These are phyloP conservation scores for Astrothelium subdiscretum DNA, from an alignment of 495 filamentous ascomycete species.

Conservation along the genomic window DNA sequence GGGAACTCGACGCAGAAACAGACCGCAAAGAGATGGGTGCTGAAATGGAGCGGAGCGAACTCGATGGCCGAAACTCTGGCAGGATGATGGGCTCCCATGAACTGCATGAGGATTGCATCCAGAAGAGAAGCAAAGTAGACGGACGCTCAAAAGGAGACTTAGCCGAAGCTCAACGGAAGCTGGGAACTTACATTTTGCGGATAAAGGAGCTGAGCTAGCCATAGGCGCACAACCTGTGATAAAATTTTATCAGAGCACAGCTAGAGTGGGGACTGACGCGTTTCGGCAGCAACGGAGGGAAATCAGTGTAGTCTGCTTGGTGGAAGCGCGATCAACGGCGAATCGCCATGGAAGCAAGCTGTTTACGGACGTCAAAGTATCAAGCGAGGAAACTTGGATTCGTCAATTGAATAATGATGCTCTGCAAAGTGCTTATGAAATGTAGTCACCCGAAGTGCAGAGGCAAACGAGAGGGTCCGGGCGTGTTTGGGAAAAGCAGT, in stretches of 20 bases:
- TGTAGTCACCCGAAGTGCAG: no score
- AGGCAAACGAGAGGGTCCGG: no score
- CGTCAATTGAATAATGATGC: no score
- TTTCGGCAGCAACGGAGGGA: not conserved
- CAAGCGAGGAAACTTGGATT: not conserved
- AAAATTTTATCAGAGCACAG: not conserved
- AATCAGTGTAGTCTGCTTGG: not conserved
- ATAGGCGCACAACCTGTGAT: not conserved
- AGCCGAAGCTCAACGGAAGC: not conserved
- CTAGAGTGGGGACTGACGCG: not conserved
- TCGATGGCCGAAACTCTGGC: not conserved
- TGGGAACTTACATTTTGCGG: not conserved
- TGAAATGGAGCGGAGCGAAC: not conserved
- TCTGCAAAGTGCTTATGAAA: no score
- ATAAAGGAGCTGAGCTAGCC: not conserved
- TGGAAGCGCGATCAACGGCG: not conserved
- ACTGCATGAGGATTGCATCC: not conserved
- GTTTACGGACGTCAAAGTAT: not conserved
- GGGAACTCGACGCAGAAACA: not conserved
- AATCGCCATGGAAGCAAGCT: not conserved
- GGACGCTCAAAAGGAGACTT: not conserved
- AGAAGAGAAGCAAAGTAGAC: not conserved
- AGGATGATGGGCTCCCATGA: not conserved
- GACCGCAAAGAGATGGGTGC: not conserved
- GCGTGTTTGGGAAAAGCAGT: no score